These are phyloP conservation scores for Spinacia oleracea DNA, from an alignment of 179 eudicot species.

Conservation along the genomic window DNA sequence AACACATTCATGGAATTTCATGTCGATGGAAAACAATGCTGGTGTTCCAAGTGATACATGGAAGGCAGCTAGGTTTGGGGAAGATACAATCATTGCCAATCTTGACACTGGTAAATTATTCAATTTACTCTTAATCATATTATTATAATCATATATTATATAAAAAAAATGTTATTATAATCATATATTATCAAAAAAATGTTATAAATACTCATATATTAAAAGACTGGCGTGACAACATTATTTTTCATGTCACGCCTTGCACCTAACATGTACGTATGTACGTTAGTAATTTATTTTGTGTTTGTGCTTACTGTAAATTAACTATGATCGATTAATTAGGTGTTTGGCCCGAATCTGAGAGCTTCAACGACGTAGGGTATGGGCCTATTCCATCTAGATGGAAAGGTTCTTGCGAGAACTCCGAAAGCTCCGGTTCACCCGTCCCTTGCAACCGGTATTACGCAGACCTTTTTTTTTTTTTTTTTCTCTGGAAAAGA, in stretches of 20 bases:
- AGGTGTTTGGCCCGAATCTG: conserved; percentile 66
- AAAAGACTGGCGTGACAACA: too few relatives aligned
- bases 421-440: neutral
- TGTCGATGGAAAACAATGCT: conserved; percentile 50
- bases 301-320: neutral
- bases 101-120: conserved; percentile 62
- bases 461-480: too few relatives aligned
- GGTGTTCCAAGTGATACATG: conserved; percentile 43
- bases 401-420: conserved; percentile 47
- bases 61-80: conserved; percentile 62
- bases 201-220: too few relatives aligned
- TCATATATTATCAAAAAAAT: too few relatives aligned
- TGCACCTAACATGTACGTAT: too few relatives aligned
- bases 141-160: too few relatives aligned
- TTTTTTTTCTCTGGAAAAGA: too few relatives aligned
- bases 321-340: neutral
- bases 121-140: too few relatives aligned
- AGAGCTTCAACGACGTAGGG: conserved; percentile 43
- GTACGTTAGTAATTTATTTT: conserved; percentile 33
- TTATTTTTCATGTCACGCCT: neutral
- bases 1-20: conserved; percentile 74
- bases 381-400: conserved; percentile 47
- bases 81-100: conserved; percentile 67
- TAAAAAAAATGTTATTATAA: too few relatives aligned
- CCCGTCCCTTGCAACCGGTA: conserved; percentile 26